Percentiles rank a stretch among this genome's conserved stretches.
phyloP scores from a whole-genome alignment of 2,329 filamentous ascomycete species.

The Colletotrichum karsti region DNA sequence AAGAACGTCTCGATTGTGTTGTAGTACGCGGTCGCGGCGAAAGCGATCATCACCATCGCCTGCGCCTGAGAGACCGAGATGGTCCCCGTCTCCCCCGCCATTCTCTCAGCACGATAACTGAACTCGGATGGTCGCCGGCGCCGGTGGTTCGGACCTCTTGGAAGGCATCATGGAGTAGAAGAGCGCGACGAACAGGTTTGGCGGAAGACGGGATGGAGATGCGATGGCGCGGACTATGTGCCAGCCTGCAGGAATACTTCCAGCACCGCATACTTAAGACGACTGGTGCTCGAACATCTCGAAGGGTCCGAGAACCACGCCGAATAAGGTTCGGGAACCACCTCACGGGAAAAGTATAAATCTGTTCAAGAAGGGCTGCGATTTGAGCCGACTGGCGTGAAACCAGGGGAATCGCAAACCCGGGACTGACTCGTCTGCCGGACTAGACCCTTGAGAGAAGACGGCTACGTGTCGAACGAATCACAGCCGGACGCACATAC shows the following conservation, averaged over 20 bases:
- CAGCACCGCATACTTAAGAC: conserved; percentile 2
- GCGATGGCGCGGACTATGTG: neutral
- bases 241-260: neutral
- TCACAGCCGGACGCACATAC: neutral
- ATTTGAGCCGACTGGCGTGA: neutral
- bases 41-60: conserved; percentile 41
- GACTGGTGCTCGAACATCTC: neutral
- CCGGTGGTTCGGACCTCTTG: neutral
- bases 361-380: neutral
- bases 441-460: neutral
- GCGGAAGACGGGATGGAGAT: conserved; percentile 11
- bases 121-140: neutral
- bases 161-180: conserved; percentile 14
- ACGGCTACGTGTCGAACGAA: neutral
- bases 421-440: conserved; percentile 15
- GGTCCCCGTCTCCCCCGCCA: conserved; percentile 24
- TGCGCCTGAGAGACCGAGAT: conserved; percentile 22
- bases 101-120: neutral
- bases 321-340: neutral
- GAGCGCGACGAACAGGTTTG: neutral
- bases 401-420: neutral
- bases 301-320: neutral
- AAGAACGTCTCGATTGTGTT: conserved; percentile 31
- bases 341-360: conserved; percentile 1
- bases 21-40: conserved; percentile 39